Base-by-base conservation (phyloP, 306 rosid species). In the Rosa multiflora region DNA sequence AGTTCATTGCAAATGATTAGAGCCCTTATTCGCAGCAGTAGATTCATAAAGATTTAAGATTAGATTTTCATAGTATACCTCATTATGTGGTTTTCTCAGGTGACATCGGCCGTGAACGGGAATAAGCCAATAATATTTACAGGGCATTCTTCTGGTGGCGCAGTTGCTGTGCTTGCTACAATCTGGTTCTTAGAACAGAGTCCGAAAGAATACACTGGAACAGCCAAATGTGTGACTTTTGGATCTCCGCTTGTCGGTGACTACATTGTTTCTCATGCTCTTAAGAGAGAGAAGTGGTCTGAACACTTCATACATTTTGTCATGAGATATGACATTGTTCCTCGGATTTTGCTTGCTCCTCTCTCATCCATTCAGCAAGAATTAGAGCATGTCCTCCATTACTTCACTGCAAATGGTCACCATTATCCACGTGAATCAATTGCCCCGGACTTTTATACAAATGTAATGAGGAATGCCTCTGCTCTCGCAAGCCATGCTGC, bases 171-270 rank as follows among this genome's bases (percentile, higher is more conserved):
- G 71, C 87, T 92, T 8, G 89, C 91, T 47, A 84, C 93, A 23
- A 82, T 91, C 44, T 88, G 92, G 95, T 80, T 89, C 8, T 72
- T 94, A 68, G 90, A 94, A 62, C 26, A 82, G 3, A 49, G 26
- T 46, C 37, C 29, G 14, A 88, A 63, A 61, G 43, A 20, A 20
- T 26, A 29, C 8, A 15, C 5, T 1, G 29, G 2, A 10, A 44
- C 76, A 8, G 82, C 87, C 1, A 4, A 72, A 6, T 92, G 97
- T 76, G 69, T 92, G 15, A 91, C 99, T 55, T 92, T 94, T 37
- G 97, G 97, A 5, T 88, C 97, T 67, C 97, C 99, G 17, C 89
- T 92, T 1, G 56, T 90, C 40, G 98, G 97, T 5, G 80, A 88
- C 76, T 90, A 74, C 55, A 86, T 94, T 42, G 71, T 94, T 76